Percentiles rank a stretch among this genome's conserved stretches.
Conservation (phyloP, 345 rosid genomes). For the Murraya koenigii region DNA sequence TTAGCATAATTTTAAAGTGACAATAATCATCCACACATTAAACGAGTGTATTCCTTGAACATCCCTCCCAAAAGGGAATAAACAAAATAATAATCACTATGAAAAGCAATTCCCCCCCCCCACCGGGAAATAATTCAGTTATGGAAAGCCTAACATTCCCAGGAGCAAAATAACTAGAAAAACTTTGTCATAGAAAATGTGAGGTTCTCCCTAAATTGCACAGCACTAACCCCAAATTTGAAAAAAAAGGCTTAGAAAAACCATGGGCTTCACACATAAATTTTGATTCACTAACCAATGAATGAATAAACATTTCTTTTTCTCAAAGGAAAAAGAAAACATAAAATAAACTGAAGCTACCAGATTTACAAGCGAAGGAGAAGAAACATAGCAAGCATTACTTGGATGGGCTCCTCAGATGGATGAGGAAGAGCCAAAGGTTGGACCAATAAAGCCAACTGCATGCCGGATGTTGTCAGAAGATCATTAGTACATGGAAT, state of each 20-base stretch:
- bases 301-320: neutral
- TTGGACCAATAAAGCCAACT: constrained; percentile 84
- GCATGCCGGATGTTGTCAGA: constrained; percentile 92
- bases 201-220: constrained; percentile 5
- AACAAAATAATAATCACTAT: neutral
- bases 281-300: constrained; percentile 7
- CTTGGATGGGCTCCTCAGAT: constrained; percentile 96
- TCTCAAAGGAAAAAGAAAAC: neutral
- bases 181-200: neutral
- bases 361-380: neutral
- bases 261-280: neutral
- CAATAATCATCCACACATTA: neutral
- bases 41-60: neutral
- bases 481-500: constrained; percentile 97
- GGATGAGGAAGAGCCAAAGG: constrained; percentile 96
- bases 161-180: neutral
- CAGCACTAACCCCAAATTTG: neutral
- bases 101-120: neutral
- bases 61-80: neutral
- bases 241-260: neutral
- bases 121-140: neutral
- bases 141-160: neutral
- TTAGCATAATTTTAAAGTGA: neutral
- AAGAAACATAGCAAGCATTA: constrained; percentile 21
- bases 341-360: neutral